Base-by-base conservation (phyloP, 805 yeast species). In the Candida alai region DNA sequence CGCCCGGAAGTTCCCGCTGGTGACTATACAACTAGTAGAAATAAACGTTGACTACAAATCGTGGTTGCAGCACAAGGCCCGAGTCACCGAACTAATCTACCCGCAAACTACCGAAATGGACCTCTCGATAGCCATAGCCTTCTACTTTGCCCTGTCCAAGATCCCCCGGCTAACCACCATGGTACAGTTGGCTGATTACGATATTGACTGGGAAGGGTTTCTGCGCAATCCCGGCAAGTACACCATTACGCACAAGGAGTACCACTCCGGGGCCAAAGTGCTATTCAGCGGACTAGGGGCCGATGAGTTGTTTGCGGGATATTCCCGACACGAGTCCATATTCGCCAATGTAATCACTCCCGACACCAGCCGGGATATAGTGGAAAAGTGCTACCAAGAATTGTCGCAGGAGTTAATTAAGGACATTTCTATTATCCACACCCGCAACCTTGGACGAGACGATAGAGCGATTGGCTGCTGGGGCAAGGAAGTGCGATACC, bases 61-160 rank as follows among this genome's bases (percentile, higher is more conserved):
- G 30, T 86, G 87, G 60, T 47, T 74, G 7, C 27, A 49, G 2
- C 73, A 73, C 23, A 72, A 70, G 33, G 56, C 63, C 1, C 54
- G 62, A 3, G 95, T 90, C 0, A 57, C 67, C 28, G 62, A 70
- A 17, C 61, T 90, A 27, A 93, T 93, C 72, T 79, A 69, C 49
- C 98, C 99, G 0, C 76, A 79, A 39, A 70, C 74, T 28, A 88
- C 96, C 0, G 97, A 88, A 43, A 93, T 93, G 97, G 99, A 93
- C 56, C 60, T 88, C 15, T 84, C 96, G 1, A 93, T 93, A 33
- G 97, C 97, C 1, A 77, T 90, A 41, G 98, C 99, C 0, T 93
- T 93, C 51, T 88, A 80, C 53, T 93, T 88, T 62, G 97, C 97
- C 0, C n/a, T 20, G 12, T 23, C 30, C 6, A 30, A n/a, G 8